Base-by-base conservation (phyloP, 2,329 filamentous ascomycete genomes). In the Cladorrhinum sp. region DNA sequence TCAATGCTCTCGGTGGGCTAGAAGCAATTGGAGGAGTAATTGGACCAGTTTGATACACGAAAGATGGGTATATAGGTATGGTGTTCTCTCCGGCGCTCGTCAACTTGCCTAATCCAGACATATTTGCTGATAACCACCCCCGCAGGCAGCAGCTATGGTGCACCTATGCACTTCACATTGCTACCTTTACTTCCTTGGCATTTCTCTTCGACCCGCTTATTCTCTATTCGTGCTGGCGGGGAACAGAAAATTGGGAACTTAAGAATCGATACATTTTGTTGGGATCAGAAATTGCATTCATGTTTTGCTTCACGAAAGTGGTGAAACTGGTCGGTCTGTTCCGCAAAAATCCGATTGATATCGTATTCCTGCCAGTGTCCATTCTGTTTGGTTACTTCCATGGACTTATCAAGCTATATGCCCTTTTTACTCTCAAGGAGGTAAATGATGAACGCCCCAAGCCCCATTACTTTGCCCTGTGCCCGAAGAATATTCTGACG, bases 21-120 rank as follows among this genome's bases (percentile, higher is more conserved):
- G 93, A 70, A 97, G 93, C 81, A 98, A 98, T 77, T 98, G 93
- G 93, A 85, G 93, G 72, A 96, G 92, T 79, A 98, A 98, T 75
- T 88, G 92, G 76, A 97, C 92, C 56, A 97, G 92, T 75, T 82
- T 97, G 71, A 83, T 93, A 65, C 85, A 85, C 65, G 93, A 97
- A 77, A 81, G 89, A 72, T 85, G 92, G 71, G 91, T 97, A 70
- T 92, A 90, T 86, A 87, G 78, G 93, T 96, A 83, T 88, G 92
- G 86, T 27, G 52, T 55, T 38, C 24, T 49, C 20, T 36, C n/a
- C 25, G 32, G 18, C 54, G 49, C 24, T 50, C 54, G 13, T 56
- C 51, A 62, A 58, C n/a, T n/a, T n/a, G n/a, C n/a, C n/a, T n/a
- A n/a, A n/a, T n/a, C n/a, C n/a, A n/a, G n/a, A n/a, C n/a, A n/a